Evolutionary conservation across 805 yeast genomes (phyloP), one percentile per base, ranked within the genome.

Genomic region (Maudiozyma serrabonitensis): DNA sequence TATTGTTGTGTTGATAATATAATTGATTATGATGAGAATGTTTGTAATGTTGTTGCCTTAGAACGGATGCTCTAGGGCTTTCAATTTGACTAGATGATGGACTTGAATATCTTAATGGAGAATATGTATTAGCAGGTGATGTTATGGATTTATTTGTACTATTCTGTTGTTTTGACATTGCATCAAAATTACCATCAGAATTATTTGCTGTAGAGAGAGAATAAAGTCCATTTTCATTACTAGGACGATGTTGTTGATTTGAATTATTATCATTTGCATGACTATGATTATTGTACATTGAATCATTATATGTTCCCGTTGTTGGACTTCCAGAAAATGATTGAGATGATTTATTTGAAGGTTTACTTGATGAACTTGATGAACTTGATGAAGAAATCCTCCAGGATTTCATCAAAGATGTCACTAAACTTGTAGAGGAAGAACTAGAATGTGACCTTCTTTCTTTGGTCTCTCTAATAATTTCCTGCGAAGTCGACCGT

Each of bases 341-440:
- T 6, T 47, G 16, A 19, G 45, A n/a, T 2, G 42, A 46, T 16
- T 19, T 15, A 4, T 21, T 26, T 13, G 43, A 28, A 28, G 32
- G 19, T 19, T n/a, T 21, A 8, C n/a, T 26, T 21, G 44, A 41
- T 15, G 54, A 21, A 12, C 18, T 7, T 13, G 45, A 42, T 6
- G 31, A 23, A 21, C n/a, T 6, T 13, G 43, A 23, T 4, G 55
- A 49, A 9, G 62, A 56, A n/a, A 59, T 60, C 39, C 56, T 60
- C 63, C 63, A 59, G 3, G 66, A 60, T 47, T 61, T 62, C 64
- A 62, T 59, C 39, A 62, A 46, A 3, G 64, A 56, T 2, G 55
- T 50, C 7, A 61, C 63, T 26, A 62, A 38, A 41, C 56, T 54
- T 3, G 57, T 46, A n/a, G 56, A 46, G 46, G 53, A 45, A 16